phyloP scores from a whole-genome alignment of 768 basidiomycete genomes.

The Lactifluus piperatus region DNA sequence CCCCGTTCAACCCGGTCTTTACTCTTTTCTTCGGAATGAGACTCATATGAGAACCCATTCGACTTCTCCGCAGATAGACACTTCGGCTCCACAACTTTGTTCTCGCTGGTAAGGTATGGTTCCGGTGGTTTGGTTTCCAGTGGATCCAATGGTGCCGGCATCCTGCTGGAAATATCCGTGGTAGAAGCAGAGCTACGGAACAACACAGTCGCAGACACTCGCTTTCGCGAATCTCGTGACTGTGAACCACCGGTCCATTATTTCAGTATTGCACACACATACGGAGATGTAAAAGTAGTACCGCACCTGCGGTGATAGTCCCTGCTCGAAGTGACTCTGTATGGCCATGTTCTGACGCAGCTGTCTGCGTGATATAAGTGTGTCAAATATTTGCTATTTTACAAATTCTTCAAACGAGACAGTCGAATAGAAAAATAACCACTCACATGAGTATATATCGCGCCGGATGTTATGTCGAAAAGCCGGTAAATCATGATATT shows the following conservation, averaged over 20 bases:
- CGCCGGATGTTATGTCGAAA: background rate
- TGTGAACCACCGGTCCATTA: background rate
- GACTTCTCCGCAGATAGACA: background rate
- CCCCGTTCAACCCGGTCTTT: background rate
- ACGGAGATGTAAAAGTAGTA: background rate
- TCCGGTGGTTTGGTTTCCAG: background rate
- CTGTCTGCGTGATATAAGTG: background rate
- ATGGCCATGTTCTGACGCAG: background rate
- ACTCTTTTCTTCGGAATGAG: background rate
- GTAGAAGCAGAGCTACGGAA: background rate
- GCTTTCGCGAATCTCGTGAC: background rate
- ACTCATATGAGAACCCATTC: background rate
- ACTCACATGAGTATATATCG: conserved; percentile 4
- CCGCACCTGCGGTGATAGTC: background rate
- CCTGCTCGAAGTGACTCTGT: background rate
- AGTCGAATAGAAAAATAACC: background rate
- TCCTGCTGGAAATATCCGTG: background rate
- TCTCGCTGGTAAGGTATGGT: background rate
- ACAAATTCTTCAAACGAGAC: background rate
- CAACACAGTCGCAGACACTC: background rate
- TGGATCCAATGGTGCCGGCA: background rate
- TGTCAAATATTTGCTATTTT: background rate
- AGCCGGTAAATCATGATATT: background rate
- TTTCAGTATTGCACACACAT: background rate
- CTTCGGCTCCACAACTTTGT: background rate